These are phyloP conservation scores for Colletotrichum siamense DNA, from an alignment of 2,329 filamentous ascomycete genomes.

Conservation along the genomic window DNA sequence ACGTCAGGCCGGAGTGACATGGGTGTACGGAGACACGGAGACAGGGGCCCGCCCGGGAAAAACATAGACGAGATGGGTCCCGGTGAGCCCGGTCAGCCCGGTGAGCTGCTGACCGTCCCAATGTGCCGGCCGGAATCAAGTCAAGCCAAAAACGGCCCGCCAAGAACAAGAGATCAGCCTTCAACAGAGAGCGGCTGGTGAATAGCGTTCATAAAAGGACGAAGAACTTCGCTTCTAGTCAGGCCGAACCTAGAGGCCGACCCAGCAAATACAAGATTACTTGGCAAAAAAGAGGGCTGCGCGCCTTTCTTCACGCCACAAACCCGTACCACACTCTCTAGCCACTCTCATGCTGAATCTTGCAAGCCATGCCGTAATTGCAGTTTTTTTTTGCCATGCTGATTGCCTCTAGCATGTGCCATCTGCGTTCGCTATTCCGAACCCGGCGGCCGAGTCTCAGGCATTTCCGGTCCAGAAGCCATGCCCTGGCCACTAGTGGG, in stretches of 20 bases:
- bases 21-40: conserved; percentile 12
- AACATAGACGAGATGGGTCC: neutral
- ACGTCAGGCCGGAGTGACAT: conserved; percentile 13
- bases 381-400: neutral
- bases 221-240: conserved; percentile 9
- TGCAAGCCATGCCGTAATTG: conserved; percentile 11
- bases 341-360: neutral
- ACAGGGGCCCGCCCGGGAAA: neutral
- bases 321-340: neutral
- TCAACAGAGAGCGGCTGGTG: conserved; percentile 20
- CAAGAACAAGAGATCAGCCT: conserved; percentile 19
- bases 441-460: neutral
- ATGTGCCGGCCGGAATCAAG: neutral
- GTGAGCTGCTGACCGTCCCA: conserved; percentile 7
- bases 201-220: neutral
- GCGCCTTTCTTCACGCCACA: neutral
- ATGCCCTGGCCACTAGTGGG: neutral
- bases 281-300: neutral
- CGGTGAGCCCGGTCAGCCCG: conserved; percentile 11
- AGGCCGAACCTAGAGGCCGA: neutral
- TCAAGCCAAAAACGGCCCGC: conserved; percentile 15
- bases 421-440: neutral
- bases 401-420: neutral
- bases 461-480: conserved; percentile 3
- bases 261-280: conserved; percentile 1